Evolutionary conservation across 2,329 filamentous ascomycete genomes (phyloP).

Genomic region (Alternaria sp.): DNA sequence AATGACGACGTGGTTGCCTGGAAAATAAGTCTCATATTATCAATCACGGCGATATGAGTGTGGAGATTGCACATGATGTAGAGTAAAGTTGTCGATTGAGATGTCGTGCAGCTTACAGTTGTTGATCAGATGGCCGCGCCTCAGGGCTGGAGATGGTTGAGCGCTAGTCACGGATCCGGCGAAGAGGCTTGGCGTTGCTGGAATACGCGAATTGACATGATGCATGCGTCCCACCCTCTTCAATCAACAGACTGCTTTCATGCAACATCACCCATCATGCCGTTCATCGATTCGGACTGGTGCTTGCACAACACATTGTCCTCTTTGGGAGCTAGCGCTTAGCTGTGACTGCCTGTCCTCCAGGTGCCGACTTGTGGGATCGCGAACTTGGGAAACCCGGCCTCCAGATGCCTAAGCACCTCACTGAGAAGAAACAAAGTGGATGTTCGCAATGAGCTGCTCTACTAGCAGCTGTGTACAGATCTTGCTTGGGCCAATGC

Average conservation of each 20-base stretch:
- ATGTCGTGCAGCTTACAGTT: neutral
- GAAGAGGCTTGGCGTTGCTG: neutral
- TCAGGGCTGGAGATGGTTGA: neutral
- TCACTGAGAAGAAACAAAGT: neutral
- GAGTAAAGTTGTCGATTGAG: neutral
- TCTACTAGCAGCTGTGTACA: neutral
- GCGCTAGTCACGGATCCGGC: neutral
- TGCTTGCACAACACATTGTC: neutral
- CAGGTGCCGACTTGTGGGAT: neutral
- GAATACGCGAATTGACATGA: neutral
- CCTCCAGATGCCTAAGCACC: neutral
- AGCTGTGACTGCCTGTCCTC: neutral
- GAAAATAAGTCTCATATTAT: neutral
- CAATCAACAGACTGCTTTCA: neutral
- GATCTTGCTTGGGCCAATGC: neutral
- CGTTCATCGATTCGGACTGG: neutral
- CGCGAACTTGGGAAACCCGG: neutral
- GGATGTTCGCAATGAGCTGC: neutral
- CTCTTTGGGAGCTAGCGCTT: neutral
- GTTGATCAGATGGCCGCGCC: neutral
- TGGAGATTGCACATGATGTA: neutral
- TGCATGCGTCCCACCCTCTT: neutral
- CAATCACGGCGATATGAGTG: neutral
- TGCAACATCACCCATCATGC: neutral
- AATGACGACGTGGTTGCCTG: neutral